Base-by-base conservation (phyloP, 2,329 filamentous ascomycete genomes). In the Penicillium thymicola region DNA sequence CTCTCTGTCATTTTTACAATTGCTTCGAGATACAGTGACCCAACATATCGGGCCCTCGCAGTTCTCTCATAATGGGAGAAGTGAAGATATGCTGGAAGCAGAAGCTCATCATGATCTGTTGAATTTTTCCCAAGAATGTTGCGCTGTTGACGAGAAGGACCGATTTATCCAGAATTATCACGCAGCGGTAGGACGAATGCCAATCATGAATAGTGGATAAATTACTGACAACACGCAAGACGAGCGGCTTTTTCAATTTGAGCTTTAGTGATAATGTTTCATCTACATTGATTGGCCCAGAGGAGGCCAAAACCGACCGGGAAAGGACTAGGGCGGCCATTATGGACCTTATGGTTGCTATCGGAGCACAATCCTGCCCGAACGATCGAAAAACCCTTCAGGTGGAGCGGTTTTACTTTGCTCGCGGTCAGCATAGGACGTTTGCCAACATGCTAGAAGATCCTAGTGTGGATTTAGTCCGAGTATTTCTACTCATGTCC, bases 1-100 rank as follows among this genome's bases (percentile, higher is more conserved):
- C 2, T 71, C 70, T 72, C 69, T 85, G 14, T 84, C 82, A 0
- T 85, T 85, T 55, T 68, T 85, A 1, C 81, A 84, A 55, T 75
- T 83, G 36, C 72, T 83, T 14, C 76, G 81, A 14, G 73, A 79
- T 79, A 59, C 66, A 1, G 67, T 72, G 27, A 76, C 77, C 10
- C 77, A 79, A 32, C 76, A 82, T 57, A 81, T 83, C 53, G 82
- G 81, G 0, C 80, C 81, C 1, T 82, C 81, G 0, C 75, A 77
- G 16, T 84, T 84, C 63, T 81, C 82, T 0, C 76, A 83, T 54
- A 79, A 77, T 61, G 72, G 77, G 21, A 76, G 76, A 40, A 77
- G 75, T n/a, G 78, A 82, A 51, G 77, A 75, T 36, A 82, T 84
- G 79, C 76, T 83, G 0, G 81, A 84, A 63, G 77, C 75, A 16